Base-by-base conservation (phyloP, 768 basidiomycete genomes). In the Boletus subparvulus region DNA sequence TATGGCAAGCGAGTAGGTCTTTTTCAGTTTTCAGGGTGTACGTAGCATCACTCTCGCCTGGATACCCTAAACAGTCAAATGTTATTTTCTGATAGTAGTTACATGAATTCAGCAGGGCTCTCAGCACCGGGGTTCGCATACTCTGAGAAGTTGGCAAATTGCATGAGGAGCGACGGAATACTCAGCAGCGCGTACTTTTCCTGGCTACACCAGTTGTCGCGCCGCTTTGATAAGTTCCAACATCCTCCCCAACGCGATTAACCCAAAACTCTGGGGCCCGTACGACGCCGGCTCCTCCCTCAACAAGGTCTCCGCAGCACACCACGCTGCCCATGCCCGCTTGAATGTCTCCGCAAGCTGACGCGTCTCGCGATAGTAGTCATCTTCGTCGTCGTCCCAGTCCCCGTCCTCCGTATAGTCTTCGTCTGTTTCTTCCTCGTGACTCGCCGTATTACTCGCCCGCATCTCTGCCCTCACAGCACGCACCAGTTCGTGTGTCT, bases 1-100 rank as follows among this genome's bases (percentile, higher is more conserved):
- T n/a, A 89, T 85, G n/a, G 88, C 89, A 0, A 74, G 79, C 50
- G 83, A 86, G 66, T 87, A 86, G 71, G 83, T 90, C 10, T 83
- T 84, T 7, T 92, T 82, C 77, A 91, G 92, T 61, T 81, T 92
- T 10, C 83, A 89, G 75, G 81, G 81, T 19, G 90, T 92, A 74
- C 48, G 85, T 72, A 39, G 17, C 16, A 26, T 16, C 14, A n/a
- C 24, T 8, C 24, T 37, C 26, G 33, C 51, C 11, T 44, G 62
- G 24, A 2, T 33, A 16, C 9, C 26, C 55, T 59, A 28, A 36
- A 16, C 21, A 19, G 43, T 36, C 19, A 26, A 42, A 57, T 36
- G 8, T 30, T 19, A 2, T 3, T 28, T 24, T 36, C 21, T 21
- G 13, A 36, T 48, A 89, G 87, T 92, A 91, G 68, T 78, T 92